Conservation (phyloP, 106 monocot genomes). For the Platanthera zijinensis region DNA sequence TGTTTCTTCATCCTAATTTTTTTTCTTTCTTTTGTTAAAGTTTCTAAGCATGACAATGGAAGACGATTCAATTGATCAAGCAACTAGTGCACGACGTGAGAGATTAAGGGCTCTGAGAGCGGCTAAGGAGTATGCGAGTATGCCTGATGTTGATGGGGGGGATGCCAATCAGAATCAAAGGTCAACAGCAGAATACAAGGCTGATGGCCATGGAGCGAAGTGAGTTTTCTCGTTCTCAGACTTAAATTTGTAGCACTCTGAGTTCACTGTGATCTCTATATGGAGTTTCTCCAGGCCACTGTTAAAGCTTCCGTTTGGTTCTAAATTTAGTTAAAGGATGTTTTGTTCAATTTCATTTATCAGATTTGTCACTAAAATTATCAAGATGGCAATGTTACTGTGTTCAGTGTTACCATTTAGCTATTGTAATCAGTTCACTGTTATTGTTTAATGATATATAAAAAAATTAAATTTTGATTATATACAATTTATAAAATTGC, state of each 20-base stretch:
- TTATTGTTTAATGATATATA: too few species aligned
- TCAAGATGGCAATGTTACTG: too few species aligned
- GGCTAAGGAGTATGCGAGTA: slow-evolving; percentile 40
- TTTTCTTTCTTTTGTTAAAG: slow-evolving; percentile 3
- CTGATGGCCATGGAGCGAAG: neutral
- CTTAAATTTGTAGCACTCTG: neutral
- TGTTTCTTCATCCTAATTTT: neutral
- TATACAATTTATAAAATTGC: too few species aligned
- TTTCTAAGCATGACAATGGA: slow-evolving; percentile 13
- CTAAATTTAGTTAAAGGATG: neutral
- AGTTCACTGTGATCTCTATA: neutral
- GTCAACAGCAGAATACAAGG: neutral
- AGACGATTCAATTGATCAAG: slow-evolving; percentile 42
- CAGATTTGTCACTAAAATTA: too few species aligned
- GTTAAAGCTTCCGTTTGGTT: neutral
- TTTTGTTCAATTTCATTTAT: too few species aligned
- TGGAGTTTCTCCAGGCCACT: neutral
- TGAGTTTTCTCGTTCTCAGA: neutral
- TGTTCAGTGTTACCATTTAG: too few species aligned
- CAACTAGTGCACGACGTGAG: slow-evolving; percentile 39
- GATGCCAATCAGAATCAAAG: neutral
- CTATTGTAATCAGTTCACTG: too few species aligned
- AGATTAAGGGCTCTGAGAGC: slow-evolving; percentile 50
- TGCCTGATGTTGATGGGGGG: slow-evolving; percentile 22
- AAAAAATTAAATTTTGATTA: too few species aligned